These are phyloP conservation scores for Falciphora oryzae DNA, from an alignment of 2,329 filamentous ascomycete genomes.

Conservation along the genomic window DNA sequence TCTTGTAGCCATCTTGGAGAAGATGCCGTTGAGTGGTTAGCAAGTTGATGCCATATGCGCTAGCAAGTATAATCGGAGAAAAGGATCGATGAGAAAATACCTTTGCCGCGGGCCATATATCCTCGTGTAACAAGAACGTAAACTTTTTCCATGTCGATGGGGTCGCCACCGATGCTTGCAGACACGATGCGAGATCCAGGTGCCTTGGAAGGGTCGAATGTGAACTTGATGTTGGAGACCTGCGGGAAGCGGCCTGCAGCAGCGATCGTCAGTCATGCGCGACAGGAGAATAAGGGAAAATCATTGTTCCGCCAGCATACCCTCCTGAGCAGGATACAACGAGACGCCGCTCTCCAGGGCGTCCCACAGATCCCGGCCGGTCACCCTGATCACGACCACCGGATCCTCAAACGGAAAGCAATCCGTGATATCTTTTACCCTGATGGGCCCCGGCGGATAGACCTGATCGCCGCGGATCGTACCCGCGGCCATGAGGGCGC, in stretches of 20 bases:
- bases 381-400: constrained; percentile 68
- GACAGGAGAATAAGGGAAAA: background rate
- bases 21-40: background rate
- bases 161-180: constrained; percentile 51
- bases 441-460: constrained; percentile 72
- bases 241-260: constrained; percentile 65
- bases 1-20: constrained; percentile 64
- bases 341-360: constrained; percentile 81
- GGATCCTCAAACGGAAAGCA: constrained; percentile 94
- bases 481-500: constrained; percentile 75
- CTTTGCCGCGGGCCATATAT: constrained; percentile 83
- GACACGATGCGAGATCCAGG: constrained; percentile 57
- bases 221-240: constrained; percentile 75
- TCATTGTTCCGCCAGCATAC: constrained; percentile 22
- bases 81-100: constrained; percentile 20
- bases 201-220: constrained; percentile 60
- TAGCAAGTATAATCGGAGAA: too few relatives aligned
- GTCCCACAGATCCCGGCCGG: constrained; percentile 66
- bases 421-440: constrained; percentile 75
- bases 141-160: constrained; percentile 54
- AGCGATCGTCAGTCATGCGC: background rate
- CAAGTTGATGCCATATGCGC: background rate
- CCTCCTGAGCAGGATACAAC: constrained; percentile 76
- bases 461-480: constrained; percentile 86
- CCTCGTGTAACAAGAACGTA: constrained; percentile 76